Conservation (phyloP, 2,329 filamentous ascomycete species). For the Fusarium praegraminearum region DNA sequence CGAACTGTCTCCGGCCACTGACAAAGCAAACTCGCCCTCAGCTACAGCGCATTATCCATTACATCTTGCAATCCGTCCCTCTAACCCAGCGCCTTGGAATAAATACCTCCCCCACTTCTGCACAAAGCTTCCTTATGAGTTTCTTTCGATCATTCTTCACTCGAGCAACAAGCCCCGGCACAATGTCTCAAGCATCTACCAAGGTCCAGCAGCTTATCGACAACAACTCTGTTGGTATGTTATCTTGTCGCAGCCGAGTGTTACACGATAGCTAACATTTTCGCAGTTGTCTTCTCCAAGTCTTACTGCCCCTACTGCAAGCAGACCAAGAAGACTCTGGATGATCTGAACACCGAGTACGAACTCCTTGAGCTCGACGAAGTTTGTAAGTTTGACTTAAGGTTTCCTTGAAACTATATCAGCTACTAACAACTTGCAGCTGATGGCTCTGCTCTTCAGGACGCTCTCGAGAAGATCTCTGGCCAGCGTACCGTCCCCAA, state of each 20-base stretch:
- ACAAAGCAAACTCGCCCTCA: constrained; percentile 39
- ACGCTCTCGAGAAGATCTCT: constrained; percentile 82
- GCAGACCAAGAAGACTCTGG: constrained; percentile 80
- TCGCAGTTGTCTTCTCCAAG: constrained; percentile 91
- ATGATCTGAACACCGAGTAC: constrained; percentile 77
- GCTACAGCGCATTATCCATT: constrained; percentile 10
- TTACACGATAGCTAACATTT: background rate
- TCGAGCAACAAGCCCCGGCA: constrained; percentile 69
- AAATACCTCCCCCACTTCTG: constrained; percentile 37
- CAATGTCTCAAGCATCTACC: constrained; percentile 84
- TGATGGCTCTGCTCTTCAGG: constrained; percentile 86
- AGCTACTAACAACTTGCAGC: constrained; percentile 61
- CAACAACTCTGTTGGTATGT: constrained; percentile 84
- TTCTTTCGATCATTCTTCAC: constrained; percentile 80
- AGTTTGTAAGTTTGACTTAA: constrained; percentile 70
- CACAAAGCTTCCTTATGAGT: constrained; percentile 62
- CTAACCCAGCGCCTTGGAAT: constrained; percentile 22
- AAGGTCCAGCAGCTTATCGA: constrained; percentile 90
- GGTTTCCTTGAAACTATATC: background rate
- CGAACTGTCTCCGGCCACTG: constrained; percentile 29
- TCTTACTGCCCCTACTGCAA: constrained; percentile 95
- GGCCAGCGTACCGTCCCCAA: constrained; percentile 93
- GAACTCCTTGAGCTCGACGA: constrained; percentile 86
- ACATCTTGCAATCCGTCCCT: constrained; percentile 23
- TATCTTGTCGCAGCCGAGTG: background rate